Percentiles rank a stretch among this genome's conserved stretches.
Evolutionary conservation across 345 rosid species (phyloP).

Genomic region (Bretschneidera sinensis): DNA sequence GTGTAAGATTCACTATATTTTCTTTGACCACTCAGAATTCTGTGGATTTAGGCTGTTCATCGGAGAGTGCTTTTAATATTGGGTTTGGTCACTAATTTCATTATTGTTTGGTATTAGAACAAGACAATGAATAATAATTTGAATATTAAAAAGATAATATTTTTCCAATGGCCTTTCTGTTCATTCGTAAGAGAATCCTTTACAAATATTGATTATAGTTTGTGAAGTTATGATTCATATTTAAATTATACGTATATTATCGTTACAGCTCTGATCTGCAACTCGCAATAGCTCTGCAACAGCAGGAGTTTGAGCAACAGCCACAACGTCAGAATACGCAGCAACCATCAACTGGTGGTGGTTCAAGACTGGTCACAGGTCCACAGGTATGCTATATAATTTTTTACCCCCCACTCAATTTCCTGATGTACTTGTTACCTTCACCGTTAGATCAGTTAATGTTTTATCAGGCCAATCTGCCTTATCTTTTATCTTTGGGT

Average conservation of each 20-base stretch:
- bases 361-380: constrained; percentile 74
- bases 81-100: neutral
- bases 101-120: no score
- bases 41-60: neutral
- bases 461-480: no score
- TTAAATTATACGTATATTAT: neutral
- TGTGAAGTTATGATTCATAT: neutral
- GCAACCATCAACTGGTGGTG: constrained; percentile 43
- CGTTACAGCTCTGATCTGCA: constrained; percentile 77
- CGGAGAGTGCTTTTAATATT: neutral
- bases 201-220: neutral
- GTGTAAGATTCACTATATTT: no score
- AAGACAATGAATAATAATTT: no score
- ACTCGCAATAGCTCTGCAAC: constrained; percentile 95
- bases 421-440: neutral
- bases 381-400: constrained; percentile 53
- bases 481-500: no score
- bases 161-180: no score
- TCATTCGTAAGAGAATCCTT: no score
- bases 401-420: neutral
- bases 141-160: no score
- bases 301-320: constrained; percentile 90
- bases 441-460: neutral
- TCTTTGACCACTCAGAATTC: neutral
- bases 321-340: constrained; percentile 49